A percentile compares a stretch with the other conserved stretches of the same genome.
Evolutionary conservation across 2,329 filamentous ascomycete genomes (phyloP).

Genomic region (Penicillium palitans): DNA sequence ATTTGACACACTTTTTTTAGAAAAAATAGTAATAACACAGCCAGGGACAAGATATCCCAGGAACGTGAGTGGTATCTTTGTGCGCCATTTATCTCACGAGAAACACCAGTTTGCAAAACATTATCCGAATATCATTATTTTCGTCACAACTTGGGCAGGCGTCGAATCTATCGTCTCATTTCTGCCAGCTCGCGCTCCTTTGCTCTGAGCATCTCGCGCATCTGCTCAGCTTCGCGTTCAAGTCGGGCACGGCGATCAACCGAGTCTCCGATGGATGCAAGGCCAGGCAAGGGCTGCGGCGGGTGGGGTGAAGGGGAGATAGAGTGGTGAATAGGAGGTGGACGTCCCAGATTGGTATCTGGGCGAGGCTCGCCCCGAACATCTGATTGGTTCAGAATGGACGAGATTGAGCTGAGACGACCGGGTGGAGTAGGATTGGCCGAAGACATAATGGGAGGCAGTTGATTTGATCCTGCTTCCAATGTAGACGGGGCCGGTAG

Average conservation of each 20-base stretch:
- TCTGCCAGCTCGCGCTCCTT: constrained; percentile 73
- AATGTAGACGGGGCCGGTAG: constrained; percentile 31
- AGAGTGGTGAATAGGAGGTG: constrained; percentile 33
- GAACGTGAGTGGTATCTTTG: constrained; percentile 25
- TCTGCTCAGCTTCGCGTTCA: constrained; percentile 71
- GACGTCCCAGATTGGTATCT: constrained; percentile 41
- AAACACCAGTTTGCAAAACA: constrained; percentile 11
- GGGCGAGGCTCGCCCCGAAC: constrained; percentile 41
- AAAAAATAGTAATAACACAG: constrained; percentile 17
- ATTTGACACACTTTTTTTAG: constrained; percentile 6
- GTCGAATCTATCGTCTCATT: constrained; percentile 36
- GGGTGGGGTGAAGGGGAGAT: constrained; percentile 21
- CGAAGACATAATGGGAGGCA: constrained; percentile 42
- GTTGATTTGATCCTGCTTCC: constrained; percentile 39
- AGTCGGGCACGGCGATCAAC: constrained; percentile 66
- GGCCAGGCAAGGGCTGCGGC: constrained; percentile 33
- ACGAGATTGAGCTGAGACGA: constrained; percentile 72
- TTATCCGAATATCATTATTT: constrained; percentile 22
- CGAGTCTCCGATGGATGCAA: constrained; percentile 55
- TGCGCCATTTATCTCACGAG: constrained; percentile 14
- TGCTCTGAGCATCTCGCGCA: constrained; percentile 69
- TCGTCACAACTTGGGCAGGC: constrained; percentile 20
- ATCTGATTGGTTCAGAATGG: constrained; percentile 65
- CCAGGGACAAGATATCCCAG: constrained; percentile 14
- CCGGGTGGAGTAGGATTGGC: constrained; percentile 48